Percentiles rank a stretch among this genome's conserved stretches.
Evolutionary conservation across 2,329 filamentous ascomycete species (phyloP).

Genomic region (Thelonectria olida): DNA sequence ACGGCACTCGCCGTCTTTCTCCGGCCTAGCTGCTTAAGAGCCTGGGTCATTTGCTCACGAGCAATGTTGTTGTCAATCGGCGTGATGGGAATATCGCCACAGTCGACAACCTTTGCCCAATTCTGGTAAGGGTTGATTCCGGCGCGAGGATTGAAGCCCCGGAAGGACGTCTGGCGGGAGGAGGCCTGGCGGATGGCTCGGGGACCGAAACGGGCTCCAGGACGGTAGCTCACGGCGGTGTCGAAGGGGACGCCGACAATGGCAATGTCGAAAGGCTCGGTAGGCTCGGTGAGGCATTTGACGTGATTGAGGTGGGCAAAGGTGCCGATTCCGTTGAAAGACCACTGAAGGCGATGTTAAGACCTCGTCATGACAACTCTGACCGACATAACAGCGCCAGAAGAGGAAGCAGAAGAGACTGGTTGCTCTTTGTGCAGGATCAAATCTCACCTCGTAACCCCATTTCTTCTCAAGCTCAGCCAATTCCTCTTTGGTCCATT

Average conservation of each 20-base stretch:
- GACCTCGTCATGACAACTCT: slow-evolving; percentile 6
- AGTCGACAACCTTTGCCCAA: slow-evolving; percentile 86
- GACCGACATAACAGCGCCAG: not conserved
- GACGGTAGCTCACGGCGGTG: slow-evolving; percentile 74
- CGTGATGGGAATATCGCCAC: slow-evolving; percentile 88
- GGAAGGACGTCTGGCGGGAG: slow-evolving; percentile 79
- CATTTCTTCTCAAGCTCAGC: slow-evolving; percentile 66
- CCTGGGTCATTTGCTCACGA: slow-evolving; percentile 83
- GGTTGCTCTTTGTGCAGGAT: no score
- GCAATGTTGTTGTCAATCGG: slow-evolving; percentile 89
- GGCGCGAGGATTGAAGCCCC: slow-evolving; percentile 83
- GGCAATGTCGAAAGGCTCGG: slow-evolving; percentile 73
- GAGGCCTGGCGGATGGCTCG: slow-evolving; percentile 88
- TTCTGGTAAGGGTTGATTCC: slow-evolving; percentile 84
- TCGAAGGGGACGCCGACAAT: slow-evolving; percentile 80
- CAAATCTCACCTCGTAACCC: slow-evolving; percentile 61
- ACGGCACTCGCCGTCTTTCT: slow-evolving; percentile 49
- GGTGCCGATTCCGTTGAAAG: slow-evolving; percentile 77
- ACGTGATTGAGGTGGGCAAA: slow-evolving; percentile 77
- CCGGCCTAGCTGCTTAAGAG: slow-evolving; percentile 73
- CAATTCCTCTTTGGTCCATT: slow-evolving; percentile 60
- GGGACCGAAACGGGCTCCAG: slow-evolving; percentile 79
- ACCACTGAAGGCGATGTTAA: slow-evolving; percentile 41
- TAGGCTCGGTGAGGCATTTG: slow-evolving; percentile 74
- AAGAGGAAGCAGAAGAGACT: no score